Evolutionary conservation across 225 moss, liverwort and hornwort genomes (phyloP), one percentile per base, ranked within the genome.

Genomic region (Marchantia polymorpha): DNA sequence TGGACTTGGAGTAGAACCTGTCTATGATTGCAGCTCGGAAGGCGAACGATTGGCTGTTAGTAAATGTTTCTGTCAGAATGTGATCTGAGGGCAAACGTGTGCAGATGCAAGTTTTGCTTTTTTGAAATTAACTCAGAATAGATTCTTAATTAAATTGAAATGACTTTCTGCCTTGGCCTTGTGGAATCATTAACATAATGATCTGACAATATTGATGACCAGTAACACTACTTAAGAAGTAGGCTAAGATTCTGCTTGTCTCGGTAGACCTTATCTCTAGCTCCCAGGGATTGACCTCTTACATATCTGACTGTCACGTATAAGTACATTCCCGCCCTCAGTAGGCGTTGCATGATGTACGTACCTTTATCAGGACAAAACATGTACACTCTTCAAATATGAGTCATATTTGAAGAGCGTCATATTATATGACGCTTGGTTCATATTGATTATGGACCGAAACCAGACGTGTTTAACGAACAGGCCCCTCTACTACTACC

Each of bases 161-260:
- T 23, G 64, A 64, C 64, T 64, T 64, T 64, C 25, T 59, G 60
- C 60, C 25, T 7, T 23, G 25, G 25, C 25, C 0, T 23, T 8
- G 10, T 26, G 64, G 5, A 64, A 23, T 64, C 64, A 4, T 23
- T 7, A 64, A 64, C 64, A 26, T 64, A 12, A 60, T 64, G 64
- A 23, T 25, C 64, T 64, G 64, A 64, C 64, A 64, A 64, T 64
- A 8, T 64, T 23, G 64, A 64, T 64, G 64, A 64, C 64, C 25
- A 25, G 64, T 64, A 64, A 64, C 64, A 64, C 64, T 64, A 64
- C 64, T 64, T 23, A 64, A 64, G 23, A 26, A 15, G 64, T 64
- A 23, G 64, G 64, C 64, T 23, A 64, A 12, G 64, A 64, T 64
- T 64, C 64, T 64, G 64, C 25, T 26, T 23, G 23, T 23, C 23